Evolutionary conservation across 495 filamentous ascomycete genomes (phyloP).

Genomic region (Paragyromitra xinjiangensis): DNA sequence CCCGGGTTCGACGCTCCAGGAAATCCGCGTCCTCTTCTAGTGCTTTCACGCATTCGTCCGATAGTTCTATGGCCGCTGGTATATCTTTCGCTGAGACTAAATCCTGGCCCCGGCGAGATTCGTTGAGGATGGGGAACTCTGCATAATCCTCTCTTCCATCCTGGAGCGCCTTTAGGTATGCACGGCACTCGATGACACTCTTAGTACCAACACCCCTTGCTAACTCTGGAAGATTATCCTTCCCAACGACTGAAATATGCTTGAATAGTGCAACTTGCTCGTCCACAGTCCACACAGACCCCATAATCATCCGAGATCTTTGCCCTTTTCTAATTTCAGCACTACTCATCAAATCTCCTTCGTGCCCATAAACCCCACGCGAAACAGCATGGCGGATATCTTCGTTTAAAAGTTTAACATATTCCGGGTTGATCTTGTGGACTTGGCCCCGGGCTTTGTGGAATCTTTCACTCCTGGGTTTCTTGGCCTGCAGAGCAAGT

Average conservation of each 20-base stretch:
- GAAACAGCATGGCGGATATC: conserved; percentile 62
- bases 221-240: conserved; percentile 68
- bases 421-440: conserved; percentile 64
- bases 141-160: conserved; percentile 57
- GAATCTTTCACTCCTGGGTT: neutral
- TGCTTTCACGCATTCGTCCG: conserved; percentile 68
- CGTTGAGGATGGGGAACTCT: conserved; percentile 10
- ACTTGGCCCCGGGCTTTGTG: conserved; percentile 14
- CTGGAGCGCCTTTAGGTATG: conserved; percentile 71
- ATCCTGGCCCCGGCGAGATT: conserved; percentile 51
- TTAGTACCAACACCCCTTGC: conserved; percentile 74
- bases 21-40: conserved; percentile 74
- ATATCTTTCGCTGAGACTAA: conserved; percentile 62
- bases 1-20: conserved; percentile 67
- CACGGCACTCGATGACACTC: conserved; percentile 73
- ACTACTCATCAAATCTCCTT: neutral
- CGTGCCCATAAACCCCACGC: conserved; percentile 44
- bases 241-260: conserved; percentile 69
- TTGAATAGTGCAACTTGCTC: conserved; percentile 79
- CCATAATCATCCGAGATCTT: conserved; percentile 40
- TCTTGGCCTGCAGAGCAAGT: neutral
- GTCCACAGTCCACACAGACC: conserved; percentile 67
- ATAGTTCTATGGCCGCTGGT: conserved; percentile 78
- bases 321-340: neutral
- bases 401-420: conserved; percentile 69